Percentiles rank a stretch among this genome's conserved stretches.
Conservation (phyloP, 805 yeast species). For the Ogataea saltuana region DNA sequence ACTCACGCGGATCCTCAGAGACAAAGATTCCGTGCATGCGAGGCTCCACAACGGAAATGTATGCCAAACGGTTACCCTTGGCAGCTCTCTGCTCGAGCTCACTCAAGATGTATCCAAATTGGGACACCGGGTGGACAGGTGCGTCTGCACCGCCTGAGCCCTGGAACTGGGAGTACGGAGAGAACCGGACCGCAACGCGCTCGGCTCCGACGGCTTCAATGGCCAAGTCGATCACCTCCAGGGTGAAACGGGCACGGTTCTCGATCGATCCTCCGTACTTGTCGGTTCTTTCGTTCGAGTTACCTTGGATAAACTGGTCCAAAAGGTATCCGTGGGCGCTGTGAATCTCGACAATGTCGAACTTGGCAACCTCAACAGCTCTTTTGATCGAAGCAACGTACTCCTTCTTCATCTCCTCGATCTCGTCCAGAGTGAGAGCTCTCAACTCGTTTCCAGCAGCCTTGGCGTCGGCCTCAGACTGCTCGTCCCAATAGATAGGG, state of each 20-base stretch:
- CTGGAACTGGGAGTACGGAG: conserved; percentile 46
- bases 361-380: conserved; percentile 37
- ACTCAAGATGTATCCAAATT: conserved; percentile 40
- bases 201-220: conserved; percentile 53
- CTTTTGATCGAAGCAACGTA: conserved; percentile 47
- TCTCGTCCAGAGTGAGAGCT: conserved; percentile 42
- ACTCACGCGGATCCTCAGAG: conserved; percentile 5
- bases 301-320: conserved; percentile 39
- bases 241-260: conserved; percentile 40
- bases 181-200: conserved; percentile 48
- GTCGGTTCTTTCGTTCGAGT: conserved; percentile 40
- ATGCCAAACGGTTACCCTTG: conserved; percentile 29
- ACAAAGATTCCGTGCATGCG: conserved; percentile 19
- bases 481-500: conserved; percentile 40
- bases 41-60: conserved; percentile 36
- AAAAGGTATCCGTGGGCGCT: conserved; percentile 42
- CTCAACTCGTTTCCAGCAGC: conserved; percentile 47
- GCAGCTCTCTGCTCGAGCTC: conserved; percentile 42
- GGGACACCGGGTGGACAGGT: conserved; percentile 39
- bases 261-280: conserved; percentile 47
- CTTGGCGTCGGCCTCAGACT: conserved; percentile 37
- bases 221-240: conserved; percentile 52
- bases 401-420: conserved; percentile 42
- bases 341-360: conserved; percentile 43
- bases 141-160: conserved; percentile 41